A percentile compares a stretch with the other conserved stretches of the same genome.
phyloP scores from a whole-genome alignment of 1,284 basidiomycete genomes.

The Singerocomus rubriflavus region DNA sequence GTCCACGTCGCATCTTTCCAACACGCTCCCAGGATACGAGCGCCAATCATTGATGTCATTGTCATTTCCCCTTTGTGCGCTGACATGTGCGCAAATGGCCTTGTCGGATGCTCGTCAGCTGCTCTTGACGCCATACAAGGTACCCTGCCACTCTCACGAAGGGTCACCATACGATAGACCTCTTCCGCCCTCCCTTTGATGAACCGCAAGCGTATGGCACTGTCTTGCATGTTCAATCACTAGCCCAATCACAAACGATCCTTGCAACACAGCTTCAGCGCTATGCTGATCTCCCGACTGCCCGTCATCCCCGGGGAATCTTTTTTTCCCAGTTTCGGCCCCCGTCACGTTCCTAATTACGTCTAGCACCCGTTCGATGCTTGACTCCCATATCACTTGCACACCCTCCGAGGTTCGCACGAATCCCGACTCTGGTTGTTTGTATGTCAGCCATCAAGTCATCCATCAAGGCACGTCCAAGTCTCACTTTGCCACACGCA shows the following conservation, averaged over 20 bases:
- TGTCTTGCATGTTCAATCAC: not conserved
- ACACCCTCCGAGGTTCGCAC: constrained; percentile 20
- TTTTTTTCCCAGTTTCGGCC: constrained; percentile 14
- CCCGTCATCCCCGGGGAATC: constrained; percentile 1
- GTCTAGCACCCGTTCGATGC: not conserved
- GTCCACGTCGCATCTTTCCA: not conserved
- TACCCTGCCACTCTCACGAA: not conserved
- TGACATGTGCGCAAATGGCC: not conserved
- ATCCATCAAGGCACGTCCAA: not conserved
- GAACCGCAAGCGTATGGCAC: not conserved
- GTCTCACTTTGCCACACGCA: constrained; percentile 10
- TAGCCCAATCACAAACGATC: not conserved
- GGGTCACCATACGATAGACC: not conserved
- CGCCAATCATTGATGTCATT: constrained; percentile 18
- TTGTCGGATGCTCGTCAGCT: not conserved
- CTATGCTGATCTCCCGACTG: not conserved
- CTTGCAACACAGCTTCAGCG: not conserved
- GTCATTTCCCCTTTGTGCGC: constrained; percentile 1
- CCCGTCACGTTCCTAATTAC: not conserved
- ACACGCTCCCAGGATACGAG: constrained; percentile 10
- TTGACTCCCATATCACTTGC: constrained; percentile 5
- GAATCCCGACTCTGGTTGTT: constrained; percentile 31
- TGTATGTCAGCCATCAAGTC: constrained; percentile 22
- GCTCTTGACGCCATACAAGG: not conserved
- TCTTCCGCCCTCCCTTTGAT: not conserved